These are phyloP conservation scores for Sporothrix sp. DNA, from an alignment of 2,329 filamentous ascomycete genomes.

Conservation along the genomic window DNA sequence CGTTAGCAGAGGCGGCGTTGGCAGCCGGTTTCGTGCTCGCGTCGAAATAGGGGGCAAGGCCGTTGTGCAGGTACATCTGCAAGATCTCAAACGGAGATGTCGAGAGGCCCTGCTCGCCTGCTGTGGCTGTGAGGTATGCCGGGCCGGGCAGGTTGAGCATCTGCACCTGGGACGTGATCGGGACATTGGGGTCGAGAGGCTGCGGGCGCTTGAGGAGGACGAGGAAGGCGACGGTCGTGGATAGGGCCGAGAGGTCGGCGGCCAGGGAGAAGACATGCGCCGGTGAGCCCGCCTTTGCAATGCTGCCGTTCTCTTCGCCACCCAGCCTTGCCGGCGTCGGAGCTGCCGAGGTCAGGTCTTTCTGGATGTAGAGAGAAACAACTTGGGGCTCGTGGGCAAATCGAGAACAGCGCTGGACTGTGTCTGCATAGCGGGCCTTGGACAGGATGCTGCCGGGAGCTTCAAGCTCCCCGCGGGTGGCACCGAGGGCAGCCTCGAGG, in stretches of 20 bases:
- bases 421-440: slow-evolving; percentile 61
- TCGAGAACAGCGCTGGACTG: slow-evolving; percentile 74
- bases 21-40: slow-evolving; percentile 74
- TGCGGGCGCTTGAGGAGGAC: slow-evolving; percentile 83
- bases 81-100: slow-evolving; percentile 85
- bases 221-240: slow-evolving; percentile 75
- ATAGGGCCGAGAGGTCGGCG: slow-evolving; percentile 68
- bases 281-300: neutral
- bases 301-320: slow-evolving; percentile 32
- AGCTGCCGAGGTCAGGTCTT: slow-evolving; percentile 40
- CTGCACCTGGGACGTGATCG: slow-evolving; percentile 80
- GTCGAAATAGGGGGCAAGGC: slow-evolving; percentile 92
- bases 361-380: slow-evolving; percentile 81
- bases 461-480: slow-evolving; percentile 68
- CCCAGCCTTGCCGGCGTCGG: slow-evolving; percentile 20
- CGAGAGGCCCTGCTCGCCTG: slow-evolving; percentile 60
- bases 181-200: slow-evolving; percentile 73
- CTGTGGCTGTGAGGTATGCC: slow-evolving; percentile 55
- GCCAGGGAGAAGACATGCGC: slow-evolving; percentile 68
- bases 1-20: slow-evolving; percentile 48
- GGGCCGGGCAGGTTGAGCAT: slow-evolving; percentile 85
- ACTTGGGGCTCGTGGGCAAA: slow-evolving; percentile 84
- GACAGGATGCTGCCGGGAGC: slow-evolving; percentile 75
- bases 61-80: slow-evolving; percentile 84
- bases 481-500: slow-evolving; percentile 64